Evolutionary conservation across 306 rosid species (phyloP).

Genomic region (Trifolium repens): DNA sequence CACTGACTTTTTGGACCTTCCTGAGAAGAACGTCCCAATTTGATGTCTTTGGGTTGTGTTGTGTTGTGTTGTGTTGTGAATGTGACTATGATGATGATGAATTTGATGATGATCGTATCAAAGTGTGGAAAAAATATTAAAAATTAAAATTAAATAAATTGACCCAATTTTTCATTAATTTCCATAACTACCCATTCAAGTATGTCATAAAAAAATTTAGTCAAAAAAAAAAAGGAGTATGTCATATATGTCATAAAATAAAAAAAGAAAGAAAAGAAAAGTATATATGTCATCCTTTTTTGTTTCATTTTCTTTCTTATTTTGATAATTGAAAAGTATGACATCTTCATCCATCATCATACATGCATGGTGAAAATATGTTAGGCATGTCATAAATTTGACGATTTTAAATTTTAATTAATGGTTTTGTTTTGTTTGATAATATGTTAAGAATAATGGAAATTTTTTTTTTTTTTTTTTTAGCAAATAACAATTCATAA

Average conservation of each 20-base stretch:
- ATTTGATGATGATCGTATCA: constrained; percentile 47
- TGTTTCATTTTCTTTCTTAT: neutral
- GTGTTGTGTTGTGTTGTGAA: neutral
- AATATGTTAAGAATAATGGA: no score
- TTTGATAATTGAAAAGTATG: neutral
- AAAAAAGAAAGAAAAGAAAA: no score
- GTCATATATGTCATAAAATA: neutral
- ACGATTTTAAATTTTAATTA: neutral
- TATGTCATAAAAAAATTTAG: neutral
- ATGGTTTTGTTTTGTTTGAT: neutral
- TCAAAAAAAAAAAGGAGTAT: neutral
- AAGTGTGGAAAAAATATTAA: neutral
- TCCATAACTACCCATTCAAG: constrained; percentile 48
- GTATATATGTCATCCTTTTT: neutral
- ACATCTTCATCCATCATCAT: constrained; percentile 2
- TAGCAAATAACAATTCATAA: no score
- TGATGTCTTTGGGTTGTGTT: constrained; percentile 31
- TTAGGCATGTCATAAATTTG: neutral
- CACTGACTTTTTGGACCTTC: constrained; percentile 74
- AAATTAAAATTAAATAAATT: neutral
- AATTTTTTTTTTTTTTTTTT: no score
- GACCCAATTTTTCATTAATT: constrained; percentile 40
- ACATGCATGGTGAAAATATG: neutral
- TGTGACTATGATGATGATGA: constrained; percentile 43
- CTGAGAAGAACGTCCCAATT: constrained; percentile 61